These are phyloP conservation scores for Schizothecium vesticola DNA, from an alignment of 495 filamentous ascomycete genomes.

Conservation along the genomic window DNA sequence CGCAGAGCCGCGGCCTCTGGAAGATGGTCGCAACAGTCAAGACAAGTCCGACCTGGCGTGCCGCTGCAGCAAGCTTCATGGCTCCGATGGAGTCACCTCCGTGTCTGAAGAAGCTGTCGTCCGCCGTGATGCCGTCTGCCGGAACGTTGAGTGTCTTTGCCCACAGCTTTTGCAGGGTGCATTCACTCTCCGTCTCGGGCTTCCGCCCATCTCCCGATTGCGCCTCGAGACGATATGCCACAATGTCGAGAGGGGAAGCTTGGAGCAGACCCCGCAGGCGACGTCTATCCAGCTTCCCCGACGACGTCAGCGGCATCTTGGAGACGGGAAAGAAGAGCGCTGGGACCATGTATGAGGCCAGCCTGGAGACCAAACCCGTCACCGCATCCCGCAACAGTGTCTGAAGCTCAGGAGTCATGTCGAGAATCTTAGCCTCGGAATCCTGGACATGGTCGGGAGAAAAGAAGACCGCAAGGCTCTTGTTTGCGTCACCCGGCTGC, in stretches of 20 bases:
- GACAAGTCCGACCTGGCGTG: conserved; percentile 42
- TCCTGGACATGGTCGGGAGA: neutral
- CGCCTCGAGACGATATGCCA: conserved; percentile 11
- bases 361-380: neutral
- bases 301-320: conserved; percentile 45
- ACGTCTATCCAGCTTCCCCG: conserved; percentile 47
- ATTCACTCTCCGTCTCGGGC: conserved; percentile 21
- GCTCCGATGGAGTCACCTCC: conserved; percentile 68
- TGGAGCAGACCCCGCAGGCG: conserved; percentile 12
- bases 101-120: conserved; percentile 57
- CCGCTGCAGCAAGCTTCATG: conserved; percentile 60
- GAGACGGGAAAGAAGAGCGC: conserved; percentile 46
- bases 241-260: neutral
- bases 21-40: conserved; percentile 53
- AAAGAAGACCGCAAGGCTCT: conserved; percentile 19
- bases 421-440: conserved; percentile 9
- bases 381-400: conserved; percentile 1
- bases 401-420: conserved; percentile 6
- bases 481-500: neutral
- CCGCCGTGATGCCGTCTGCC: conserved; percentile 36
- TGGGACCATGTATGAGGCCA: conserved; percentile 51
- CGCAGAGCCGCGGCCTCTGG: conserved; percentile 41
- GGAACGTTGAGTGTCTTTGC: conserved; percentile 21
- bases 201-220: neutral
- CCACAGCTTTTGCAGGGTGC: conserved; percentile 29